These are phyloP conservation scores for Chytridium lagenaria DNA, from an alignment of 371 early-diverging fungal genomes.

Conservation along the genomic window DNA sequence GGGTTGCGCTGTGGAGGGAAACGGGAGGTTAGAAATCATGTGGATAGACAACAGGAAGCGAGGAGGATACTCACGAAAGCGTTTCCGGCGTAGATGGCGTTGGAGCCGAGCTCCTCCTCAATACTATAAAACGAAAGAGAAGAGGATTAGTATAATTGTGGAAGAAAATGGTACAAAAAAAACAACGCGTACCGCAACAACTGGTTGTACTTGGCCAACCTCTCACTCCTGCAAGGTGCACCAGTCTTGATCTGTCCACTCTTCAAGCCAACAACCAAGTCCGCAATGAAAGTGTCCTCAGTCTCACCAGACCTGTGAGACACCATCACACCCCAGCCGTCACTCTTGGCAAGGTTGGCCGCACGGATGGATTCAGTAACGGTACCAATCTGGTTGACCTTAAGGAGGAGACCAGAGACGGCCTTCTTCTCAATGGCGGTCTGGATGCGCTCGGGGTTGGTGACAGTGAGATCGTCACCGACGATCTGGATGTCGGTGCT, in stretches of 20 bases:
- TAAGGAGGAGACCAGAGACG: slow-evolving; percentile 95
- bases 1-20: background rate
- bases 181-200: no score
- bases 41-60: background rate
- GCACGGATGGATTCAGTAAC: slow-evolving; percentile 96
- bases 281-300: slow-evolving; percentile 98
- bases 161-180: no score
- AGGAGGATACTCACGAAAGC: slow-evolving; percentile 73
- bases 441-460: slow-evolving; percentile 93
- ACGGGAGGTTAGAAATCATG: background rate
- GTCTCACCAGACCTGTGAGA: slow-evolving; percentile 99
- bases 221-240: slow-evolving; percentile 98
- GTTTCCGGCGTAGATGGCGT: slow-evolving; percentile 86
- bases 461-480: slow-evolving; percentile 99
- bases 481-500: slow-evolving; percentile 86
- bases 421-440: slow-evolving; percentile 92
- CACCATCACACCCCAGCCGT: slow-evolving; percentile 99
- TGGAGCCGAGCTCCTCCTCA: slow-evolving; percentile 61
- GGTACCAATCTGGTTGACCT: slow-evolving; percentile 99
- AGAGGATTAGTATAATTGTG: no score
- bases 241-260: slow-evolving; percentile 99
- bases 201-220: slow-evolving; percentile 99
- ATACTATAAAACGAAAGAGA: no score
- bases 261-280: slow-evolving; percentile 96
- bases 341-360: slow-evolving; percentile 72